Evolutionary conservation across 2,329 filamentous ascomycete species (phyloP).

Genomic region (Blastomyces gilchristii): DNA sequence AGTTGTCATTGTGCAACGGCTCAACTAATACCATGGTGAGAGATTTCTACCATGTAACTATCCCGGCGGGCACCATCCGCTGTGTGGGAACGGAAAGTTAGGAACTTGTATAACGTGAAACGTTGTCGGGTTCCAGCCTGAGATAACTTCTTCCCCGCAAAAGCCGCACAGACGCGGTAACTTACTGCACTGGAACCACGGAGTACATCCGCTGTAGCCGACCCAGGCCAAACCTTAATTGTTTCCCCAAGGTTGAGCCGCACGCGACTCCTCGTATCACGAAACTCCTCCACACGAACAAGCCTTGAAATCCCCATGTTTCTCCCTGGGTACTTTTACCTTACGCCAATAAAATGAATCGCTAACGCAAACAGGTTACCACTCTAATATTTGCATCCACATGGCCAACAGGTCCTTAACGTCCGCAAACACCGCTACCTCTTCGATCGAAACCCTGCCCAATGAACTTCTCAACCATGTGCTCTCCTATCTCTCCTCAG

Average conservation of each 20-base stretch:
- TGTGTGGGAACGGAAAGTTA: no score
- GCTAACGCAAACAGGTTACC: not conserved
- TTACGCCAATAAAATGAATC: not conserved
- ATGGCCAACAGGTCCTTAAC: not conserved
- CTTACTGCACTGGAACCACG: no score
- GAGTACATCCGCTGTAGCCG: no score
- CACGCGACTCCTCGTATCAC: not conserved
- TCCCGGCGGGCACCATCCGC: no score
- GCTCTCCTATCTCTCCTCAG: constrained; percentile 45
- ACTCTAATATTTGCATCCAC: not conserved
- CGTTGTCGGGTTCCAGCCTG: no score
- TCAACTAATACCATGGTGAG: no score
- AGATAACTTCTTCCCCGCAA: no score
- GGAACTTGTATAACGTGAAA: no score
- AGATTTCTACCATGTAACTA: no score
- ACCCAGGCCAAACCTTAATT: no score
- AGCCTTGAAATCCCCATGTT: not conserved
- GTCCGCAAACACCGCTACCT: not conserved
- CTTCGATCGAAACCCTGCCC: constrained; percentile 37
- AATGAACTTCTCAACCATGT: constrained; percentile 52
- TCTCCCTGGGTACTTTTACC: not conserved
- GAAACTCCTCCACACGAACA: not conserved
- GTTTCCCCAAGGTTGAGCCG: not conserved
- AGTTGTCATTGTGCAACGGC: no score
- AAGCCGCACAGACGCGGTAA: no score